A percentile compares a stretch with the other conserved stretches of the same genome.
Conservation (phyloP, 371 early-diverging fungal species). For the Lichtheimia ramosa region DNA sequence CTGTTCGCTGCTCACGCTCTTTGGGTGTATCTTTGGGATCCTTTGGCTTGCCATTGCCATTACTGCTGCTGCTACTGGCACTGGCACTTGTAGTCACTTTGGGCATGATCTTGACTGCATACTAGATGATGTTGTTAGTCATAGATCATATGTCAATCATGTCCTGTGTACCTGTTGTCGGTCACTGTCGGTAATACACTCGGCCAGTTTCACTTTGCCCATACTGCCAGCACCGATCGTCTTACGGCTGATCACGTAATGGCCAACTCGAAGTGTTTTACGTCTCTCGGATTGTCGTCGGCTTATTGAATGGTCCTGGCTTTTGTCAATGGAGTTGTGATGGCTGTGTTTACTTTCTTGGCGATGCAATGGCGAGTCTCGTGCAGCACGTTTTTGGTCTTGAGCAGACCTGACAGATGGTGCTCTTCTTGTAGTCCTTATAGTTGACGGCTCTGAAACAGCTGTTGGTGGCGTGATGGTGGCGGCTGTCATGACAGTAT, state of each 20-base stretch:
- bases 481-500: conserved; percentile 18
- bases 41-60: conserved; percentile 12
- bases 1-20: conserved; percentile 70
- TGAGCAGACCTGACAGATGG: conserved; percentile 14
- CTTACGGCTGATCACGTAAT: conserved; percentile 61
- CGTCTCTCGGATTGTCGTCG: conserved; percentile 37
- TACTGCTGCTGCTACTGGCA: conserved; percentile 2
- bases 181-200: conserved; percentile 38
- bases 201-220: conserved; percentile 97
- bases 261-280: conserved; percentile 36
- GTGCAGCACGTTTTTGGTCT: conserved; percentile 8
- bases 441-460: neutral
- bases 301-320: conserved; percentile 17
- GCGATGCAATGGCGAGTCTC: conserved; percentile 10
- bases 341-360: conserved; percentile 16
- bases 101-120: conserved; percentile 55
- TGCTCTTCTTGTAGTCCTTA: neutral
- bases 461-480: conserved; percentile 19
- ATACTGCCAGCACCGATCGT: conserved; percentile 97
- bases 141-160: no score
- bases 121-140: conserved; percentile 16
- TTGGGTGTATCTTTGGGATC: conserved; percentile 53
- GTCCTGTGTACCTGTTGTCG: conserved; percentile 34
- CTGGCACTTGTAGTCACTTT: conserved; percentile 30
- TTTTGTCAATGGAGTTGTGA: conserved; percentile 10